Base-by-base conservation (phyloP, 2,329 filamentous ascomycete species). In the Aspergillus hortae region DNA sequence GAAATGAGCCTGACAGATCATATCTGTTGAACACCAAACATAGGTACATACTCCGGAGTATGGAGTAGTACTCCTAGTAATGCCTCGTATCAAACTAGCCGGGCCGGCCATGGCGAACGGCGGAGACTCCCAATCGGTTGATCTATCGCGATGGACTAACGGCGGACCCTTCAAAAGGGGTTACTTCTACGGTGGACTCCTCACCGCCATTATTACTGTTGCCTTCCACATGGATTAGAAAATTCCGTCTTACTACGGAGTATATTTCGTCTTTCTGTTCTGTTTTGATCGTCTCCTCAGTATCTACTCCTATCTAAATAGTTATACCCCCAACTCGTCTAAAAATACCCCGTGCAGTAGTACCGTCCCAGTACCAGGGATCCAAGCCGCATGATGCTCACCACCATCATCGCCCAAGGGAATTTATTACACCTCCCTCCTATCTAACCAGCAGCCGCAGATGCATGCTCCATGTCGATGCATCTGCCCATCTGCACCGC, bases 1-100 rank as follows among this genome's bases (percentile, higher is more conserved):
- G 25, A 14, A 30, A 41, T 40, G 19, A 30, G 36, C 48, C 49
- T 49, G 52, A 54, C 46, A 48, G 52, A 54, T 54, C 52, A 54
- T 33, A 54, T 46, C 12, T 14, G 32, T 15, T 33, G 44, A 36
- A 35, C 42, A 11, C 21, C 40, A 32, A 45, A 17, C 40, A 6
- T 42, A n/a, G n/a, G n/a, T n/a, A 19, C 19, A 19, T 19, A 19
- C 19, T 19, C 19, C 19, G 19, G 19, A 19, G 19, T 19, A 19
- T 19, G 19, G 19, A 19, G 19, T 19, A 19, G 19, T 19, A 15
- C 17, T 49, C 46, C 44, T n/a, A 27, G 15, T 30, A 46, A 14
- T 23, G 5, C 40, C 15, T 42, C 19, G 35, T 42, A 30, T 40
- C 36, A 27, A 32, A 12, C 14, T 27, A 44, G 32, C 23, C 2